Percentiles rank a stretch among this genome's conserved stretches.
Conservation (phyloP, 148 eudicot genomes). For the Dianthus caryophyllus region DNA sequence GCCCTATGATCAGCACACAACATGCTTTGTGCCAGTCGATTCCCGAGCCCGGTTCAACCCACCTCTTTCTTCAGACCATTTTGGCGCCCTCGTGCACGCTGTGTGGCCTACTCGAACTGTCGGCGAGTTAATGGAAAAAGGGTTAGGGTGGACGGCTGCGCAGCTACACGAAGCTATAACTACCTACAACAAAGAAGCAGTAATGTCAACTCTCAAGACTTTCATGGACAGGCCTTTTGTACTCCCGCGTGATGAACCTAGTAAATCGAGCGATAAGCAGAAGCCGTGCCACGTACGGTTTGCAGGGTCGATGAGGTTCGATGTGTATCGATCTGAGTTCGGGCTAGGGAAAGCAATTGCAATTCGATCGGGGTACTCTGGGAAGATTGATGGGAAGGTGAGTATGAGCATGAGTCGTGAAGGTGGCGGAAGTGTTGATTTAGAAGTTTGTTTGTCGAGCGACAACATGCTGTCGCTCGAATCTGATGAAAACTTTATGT, state of each 20-base stretch:
- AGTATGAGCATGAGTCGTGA: slow-evolving; percentile 58
- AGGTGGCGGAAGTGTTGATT: slow-evolving; percentile 60
- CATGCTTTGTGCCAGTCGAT: slow-evolving; percentile 36
- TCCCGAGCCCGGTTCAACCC: slow-evolving; percentile 54
- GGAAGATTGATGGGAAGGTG: slow-evolving; percentile 63
- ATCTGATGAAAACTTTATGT: slow-evolving; percentile 47
- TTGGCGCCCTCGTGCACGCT: slow-evolving; percentile 48
- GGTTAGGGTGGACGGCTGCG: slow-evolving; percentile 39
- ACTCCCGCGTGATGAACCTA: background rate
- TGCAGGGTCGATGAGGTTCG: slow-evolving; percentile 64
- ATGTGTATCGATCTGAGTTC: slow-evolving; percentile 63
- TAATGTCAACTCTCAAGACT: background rate
- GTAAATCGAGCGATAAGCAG: too few species aligned
- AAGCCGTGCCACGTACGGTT: slow-evolving; percentile 27
- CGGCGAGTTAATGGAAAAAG: slow-evolving; percentile 43
- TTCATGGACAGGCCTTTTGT: background rate
- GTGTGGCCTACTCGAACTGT: slow-evolving; percentile 10
- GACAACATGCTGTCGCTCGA: slow-evolving; percentile 50
- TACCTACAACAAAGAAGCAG: slow-evolving; percentile 32
- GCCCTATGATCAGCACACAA: slow-evolving; percentile 12
- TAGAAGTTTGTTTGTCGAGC: slow-evolving; percentile 57
- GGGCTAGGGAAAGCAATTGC: slow-evolving; percentile 65
- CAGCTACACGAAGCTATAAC: slow-evolving; percentile 29
- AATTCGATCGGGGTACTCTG: slow-evolving; percentile 42
- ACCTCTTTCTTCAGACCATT: slow-evolving; percentile 40